Conservation (phyloP, 2,329 filamentous ascomycete genomes). For the Aaosphaeria arxii region DNA sequence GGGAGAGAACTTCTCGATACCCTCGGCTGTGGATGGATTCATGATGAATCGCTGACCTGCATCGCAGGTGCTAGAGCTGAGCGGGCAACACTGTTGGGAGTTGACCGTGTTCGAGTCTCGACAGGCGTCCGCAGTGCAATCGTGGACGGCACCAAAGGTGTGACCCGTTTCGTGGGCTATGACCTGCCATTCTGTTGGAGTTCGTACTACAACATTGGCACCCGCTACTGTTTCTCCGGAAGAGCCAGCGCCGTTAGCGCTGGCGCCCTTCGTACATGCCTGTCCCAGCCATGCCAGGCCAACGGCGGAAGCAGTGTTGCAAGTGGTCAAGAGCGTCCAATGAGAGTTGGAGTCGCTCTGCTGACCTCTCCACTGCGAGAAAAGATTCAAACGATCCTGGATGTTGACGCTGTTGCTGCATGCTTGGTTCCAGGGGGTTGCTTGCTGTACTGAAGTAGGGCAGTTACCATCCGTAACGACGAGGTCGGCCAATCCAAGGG, state of each 20-base stretch:
- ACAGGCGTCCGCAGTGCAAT: constrained; percentile 74
- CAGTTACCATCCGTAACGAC: constrained; percentile 75
- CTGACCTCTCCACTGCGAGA: constrained; percentile 82
- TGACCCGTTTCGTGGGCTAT: constrained; percentile 94
- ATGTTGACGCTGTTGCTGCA: constrained; percentile 66
- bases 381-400: constrained; percentile 75
- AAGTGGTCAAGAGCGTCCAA: constrained; percentile 85
- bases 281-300: constrained; percentile 92
- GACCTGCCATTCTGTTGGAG: constrained; percentile 86
- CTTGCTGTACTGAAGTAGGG: constrained; percentile 62
- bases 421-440: constrained; percentile 78
- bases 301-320: constrained; percentile 78
- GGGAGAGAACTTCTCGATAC: constrained; percentile 76
- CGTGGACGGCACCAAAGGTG: constrained; percentile 93
- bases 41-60: constrained; percentile 83
- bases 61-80: constrained; percentile 66
- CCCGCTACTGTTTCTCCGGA: constrained; percentile 71
- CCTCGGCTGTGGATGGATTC: constrained; percentile 80
- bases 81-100: constrained; percentile 75
- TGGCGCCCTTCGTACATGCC: constrained; percentile 65
- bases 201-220: constrained; percentile 85
- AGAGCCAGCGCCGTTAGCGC: constrained; percentile 43
- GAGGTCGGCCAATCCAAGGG: constrained; percentile 82
- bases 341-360: constrained; percentile 80
- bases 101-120: constrained; percentile 56